A percentile compares a stretch with the other conserved stretches of the same genome.
These are phyloP conservation scores for Penicillium sp. DNA, from an alignment of 2,329 filamentous ascomycete genomes.

Conservation along the genomic window DNA sequence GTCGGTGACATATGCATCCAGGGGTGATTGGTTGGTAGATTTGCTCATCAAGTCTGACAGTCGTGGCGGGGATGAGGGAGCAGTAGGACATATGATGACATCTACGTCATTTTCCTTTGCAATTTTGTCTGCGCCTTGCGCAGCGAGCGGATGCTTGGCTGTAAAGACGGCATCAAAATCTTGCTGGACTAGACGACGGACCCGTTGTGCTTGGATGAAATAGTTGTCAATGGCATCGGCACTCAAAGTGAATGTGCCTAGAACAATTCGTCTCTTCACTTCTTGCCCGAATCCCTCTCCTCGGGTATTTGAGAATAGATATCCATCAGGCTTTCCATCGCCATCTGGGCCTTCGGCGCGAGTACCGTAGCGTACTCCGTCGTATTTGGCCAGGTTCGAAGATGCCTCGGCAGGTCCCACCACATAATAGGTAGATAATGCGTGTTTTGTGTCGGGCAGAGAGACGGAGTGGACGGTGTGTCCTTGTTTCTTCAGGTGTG, in stretches of 20 bases:
- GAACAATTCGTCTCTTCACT: constrained; percentile 79
- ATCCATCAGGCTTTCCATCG: constrained; percentile 52
- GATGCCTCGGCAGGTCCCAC: constrained; percentile 93
- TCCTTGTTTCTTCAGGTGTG: constrained; percentile 61
- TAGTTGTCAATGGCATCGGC: constrained; percentile 93
- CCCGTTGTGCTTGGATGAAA: constrained; percentile 88
- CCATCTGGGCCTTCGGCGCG: constrained; percentile 53
- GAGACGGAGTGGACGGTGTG: constrained; percentile 73
- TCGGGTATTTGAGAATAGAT: constrained; percentile 73
- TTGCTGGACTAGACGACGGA: constrained; percentile 76
- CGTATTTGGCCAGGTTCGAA: constrained; percentile 95
- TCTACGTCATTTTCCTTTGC: constrained; percentile 58
- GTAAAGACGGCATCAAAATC: constrained; percentile 84
- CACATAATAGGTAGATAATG: constrained; percentile 91
- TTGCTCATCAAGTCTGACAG: constrained; percentile 55
- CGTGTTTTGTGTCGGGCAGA: constrained; percentile 78
- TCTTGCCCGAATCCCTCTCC: constrained; percentile 76
- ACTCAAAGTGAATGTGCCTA: constrained; percentile 87
- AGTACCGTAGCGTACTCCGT: constrained; percentile 87
- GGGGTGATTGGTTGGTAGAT: constrained; percentile 37
- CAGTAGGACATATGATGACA: constrained; percentile 82
- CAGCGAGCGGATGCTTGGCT: constrained; percentile 64
- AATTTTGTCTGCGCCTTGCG: constrained; percentile 6
- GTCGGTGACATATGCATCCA: constrained; percentile 89
- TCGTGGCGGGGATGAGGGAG: constrained; percentile 71